Conservation (phyloP, 768 basidiomycete species). For the Serendipita sp. region DNA sequence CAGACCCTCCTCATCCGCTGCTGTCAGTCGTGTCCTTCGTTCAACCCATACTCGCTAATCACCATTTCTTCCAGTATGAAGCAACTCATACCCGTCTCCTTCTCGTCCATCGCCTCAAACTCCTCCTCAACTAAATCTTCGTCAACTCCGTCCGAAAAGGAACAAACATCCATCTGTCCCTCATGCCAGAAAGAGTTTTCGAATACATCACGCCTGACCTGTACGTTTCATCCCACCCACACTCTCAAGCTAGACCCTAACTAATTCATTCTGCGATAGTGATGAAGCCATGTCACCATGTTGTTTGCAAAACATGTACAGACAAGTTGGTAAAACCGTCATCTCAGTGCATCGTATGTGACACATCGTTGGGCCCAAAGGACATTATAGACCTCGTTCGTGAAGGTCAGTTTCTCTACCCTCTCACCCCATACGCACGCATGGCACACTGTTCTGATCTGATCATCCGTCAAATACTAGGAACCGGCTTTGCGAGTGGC, state of each 20-base stretch:
- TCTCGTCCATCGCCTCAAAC: conserved; percentile 31
- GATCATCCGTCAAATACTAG: conserved; percentile 24
- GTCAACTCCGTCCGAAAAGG: conserved; percentile 15
- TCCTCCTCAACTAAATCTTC: conserved; percentile 7
- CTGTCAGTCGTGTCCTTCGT: conserved; percentile 34
- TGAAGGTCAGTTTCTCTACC: conserved; percentile 52
- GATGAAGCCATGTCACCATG: conserved; percentile 79
- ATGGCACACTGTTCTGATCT: too few relatives aligned
- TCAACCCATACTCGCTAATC: not conserved
- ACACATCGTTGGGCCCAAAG: conserved; percentile 42
- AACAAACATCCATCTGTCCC: conserved; percentile 50
- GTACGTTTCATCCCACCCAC: conserved; percentile 28
- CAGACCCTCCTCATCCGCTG: conserved; percentile 60
- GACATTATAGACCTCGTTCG: conserved; percentile 74
- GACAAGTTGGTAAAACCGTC: conserved; percentile 69
- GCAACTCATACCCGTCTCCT: conserved; percentile 64
- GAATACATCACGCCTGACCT: conserved; percentile 53
- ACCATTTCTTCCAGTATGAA: conserved; percentile 43
- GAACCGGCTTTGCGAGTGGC: conserved; percentile 91
- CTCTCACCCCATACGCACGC: conserved; percentile 4
- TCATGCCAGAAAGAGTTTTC: conserved; percentile 77
- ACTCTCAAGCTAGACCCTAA: not conserved
- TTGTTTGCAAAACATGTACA: conserved; percentile 80
- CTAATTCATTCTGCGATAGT: conserved; percentile 27
- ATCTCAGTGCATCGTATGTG: conserved; percentile 80